Evolutionary conservation across 352 stramenopile genomes (phyloP).

Genomic region (Poterioochromonas sp.): DNA sequence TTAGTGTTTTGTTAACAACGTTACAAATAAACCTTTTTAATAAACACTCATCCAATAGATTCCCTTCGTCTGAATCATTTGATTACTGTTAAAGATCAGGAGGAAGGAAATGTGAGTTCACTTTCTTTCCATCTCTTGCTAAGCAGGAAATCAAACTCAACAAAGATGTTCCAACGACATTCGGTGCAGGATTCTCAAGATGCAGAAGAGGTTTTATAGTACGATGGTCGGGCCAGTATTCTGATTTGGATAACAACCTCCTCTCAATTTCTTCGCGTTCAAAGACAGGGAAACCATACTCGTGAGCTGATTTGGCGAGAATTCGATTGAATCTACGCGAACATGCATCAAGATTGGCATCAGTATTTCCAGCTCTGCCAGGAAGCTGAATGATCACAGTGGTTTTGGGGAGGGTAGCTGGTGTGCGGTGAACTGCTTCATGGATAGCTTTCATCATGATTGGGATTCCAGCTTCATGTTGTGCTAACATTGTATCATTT

Average conservation of each 20-base stretch:
- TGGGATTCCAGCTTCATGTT: neutral
- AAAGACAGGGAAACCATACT: neutral
- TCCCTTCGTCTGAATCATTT: too few species aligned
- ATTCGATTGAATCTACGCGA: slow-evolving; percentile 16
- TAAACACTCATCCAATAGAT: too few species aligned
- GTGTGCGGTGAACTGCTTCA: neutral
- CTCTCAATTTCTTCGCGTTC: slow-evolving; percentile 17
- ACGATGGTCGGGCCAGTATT: neutral
- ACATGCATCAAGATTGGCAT: neutral
- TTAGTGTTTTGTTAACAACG: too few species aligned
- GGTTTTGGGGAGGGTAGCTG: neutral
- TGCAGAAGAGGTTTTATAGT: slow-evolving; percentile 21
- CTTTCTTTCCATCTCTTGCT: neutral
- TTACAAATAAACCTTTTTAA: too few species aligned
- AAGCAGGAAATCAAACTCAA: slow-evolving; percentile 20
- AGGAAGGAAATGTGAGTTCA: too few species aligned
- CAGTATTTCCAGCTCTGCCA: neutral
- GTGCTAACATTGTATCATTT: neutral
- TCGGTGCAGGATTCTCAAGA: slow-evolving; percentile 26
- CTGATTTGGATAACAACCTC: neutral
- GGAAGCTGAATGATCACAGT: slow-evolving; percentile 23
- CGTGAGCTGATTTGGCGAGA: neutral
- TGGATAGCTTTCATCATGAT: neutral
- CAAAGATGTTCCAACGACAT: slow-evolving; percentile 29
- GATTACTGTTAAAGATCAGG: too few species aligned